Percentiles rank a stretch among this genome's conserved stretches.
These are phyloP conservation scores for Rusavskia elegans DNA, from an alignment of 495 filamentous ascomycete genomes.

Conservation along the genomic window DNA sequence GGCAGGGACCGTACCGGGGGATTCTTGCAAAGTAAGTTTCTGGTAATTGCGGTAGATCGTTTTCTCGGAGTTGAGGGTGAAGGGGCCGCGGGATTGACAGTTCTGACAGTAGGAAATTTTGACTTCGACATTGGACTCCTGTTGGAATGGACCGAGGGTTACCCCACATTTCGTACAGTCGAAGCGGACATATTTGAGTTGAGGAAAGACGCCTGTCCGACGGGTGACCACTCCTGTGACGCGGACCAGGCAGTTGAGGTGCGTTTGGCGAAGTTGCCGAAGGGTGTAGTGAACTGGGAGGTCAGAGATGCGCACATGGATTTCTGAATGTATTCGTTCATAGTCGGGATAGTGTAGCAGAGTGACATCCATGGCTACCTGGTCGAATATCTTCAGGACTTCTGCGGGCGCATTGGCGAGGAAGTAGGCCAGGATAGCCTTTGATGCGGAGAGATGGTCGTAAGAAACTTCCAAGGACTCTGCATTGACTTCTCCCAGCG, in stretches of 20 bases:
- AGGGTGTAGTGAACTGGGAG: constrained; percentile 93
- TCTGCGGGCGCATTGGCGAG: constrained; percentile 89
- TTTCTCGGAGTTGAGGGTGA: constrained; percentile 92
- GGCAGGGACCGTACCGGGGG: constrained; percentile 90
- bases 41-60: constrained; percentile 99
- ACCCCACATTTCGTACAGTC: constrained; percentile 86
- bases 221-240: constrained; percentile 93
- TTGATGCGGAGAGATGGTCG: constrained; percentile 71
- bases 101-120: constrained; percentile 94
- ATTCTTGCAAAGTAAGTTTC: constrained; percentile 93
- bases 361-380: constrained; percentile 90
- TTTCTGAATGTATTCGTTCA: constrained; percentile 92
- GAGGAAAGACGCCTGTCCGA: constrained; percentile 93
- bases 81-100: constrained; percentile 91
- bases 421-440: constrained; percentile 96
- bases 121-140: constrained; percentile 90
- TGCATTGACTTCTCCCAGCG: constrained; percentile 88
- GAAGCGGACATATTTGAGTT: constrained; percentile 96
- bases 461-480: constrained; percentile 95
- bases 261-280: constrained; percentile 86
- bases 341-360: constrained; percentile 95
- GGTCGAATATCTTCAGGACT: constrained; percentile 89
- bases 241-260: constrained; percentile 91
- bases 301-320: constrained; percentile 93
- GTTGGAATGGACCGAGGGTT: constrained; percentile 89